Evolutionary conservation across 208 protist species (phyloP), one percentile per base, ranked within the genome.

Genomic region (Trypanosoma mega): DNA sequence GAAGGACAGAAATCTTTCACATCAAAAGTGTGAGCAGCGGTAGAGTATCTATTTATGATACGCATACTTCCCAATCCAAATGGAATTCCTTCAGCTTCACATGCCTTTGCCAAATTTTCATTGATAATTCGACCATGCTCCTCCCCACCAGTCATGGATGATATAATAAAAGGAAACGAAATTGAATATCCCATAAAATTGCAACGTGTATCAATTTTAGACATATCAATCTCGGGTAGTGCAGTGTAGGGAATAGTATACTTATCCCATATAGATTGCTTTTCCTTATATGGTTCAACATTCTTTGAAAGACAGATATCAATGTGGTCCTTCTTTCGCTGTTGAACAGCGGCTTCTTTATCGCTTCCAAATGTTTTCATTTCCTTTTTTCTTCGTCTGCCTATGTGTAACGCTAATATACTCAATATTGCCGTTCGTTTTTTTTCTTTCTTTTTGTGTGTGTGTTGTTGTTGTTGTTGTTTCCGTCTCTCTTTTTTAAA

Each of bases 21-120:
- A 49, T 90, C 63, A 61, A 96, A 96, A 6, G 91, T 94, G 68
- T 92, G 66, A 2, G 74, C 82, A 2, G 84, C 78, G n/a, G 70
- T 77, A 14, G 74, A 52, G 72, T 96, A 96, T 41, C 87, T 81
- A 56, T 94, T 94, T 43, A 96, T 77, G 67, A 96, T 88, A 47
- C 91, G 75, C 91, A 96, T 96, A 59, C 85, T 93, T 11, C 91
- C 91, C 6, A 96, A 56, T 1, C 91, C 91, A 76, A 96, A 94
- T 5, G 91, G 81, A 23, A 96, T 89, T 44, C 72, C 68, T 67
- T 94, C 85, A 1, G 75, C 82, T 52, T 96, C 87, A 57, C 91
- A 96, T 0, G 87, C 91, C 60, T 85, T 88, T 11, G 91, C 91
- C 14, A 96, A 55, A 68, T 94, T 96, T 36, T 93, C 81, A 73